Evolutionary conservation across 2,329 filamentous ascomycete species (phyloP).

Genomic region (Trichoderma oligosporum): DNA sequence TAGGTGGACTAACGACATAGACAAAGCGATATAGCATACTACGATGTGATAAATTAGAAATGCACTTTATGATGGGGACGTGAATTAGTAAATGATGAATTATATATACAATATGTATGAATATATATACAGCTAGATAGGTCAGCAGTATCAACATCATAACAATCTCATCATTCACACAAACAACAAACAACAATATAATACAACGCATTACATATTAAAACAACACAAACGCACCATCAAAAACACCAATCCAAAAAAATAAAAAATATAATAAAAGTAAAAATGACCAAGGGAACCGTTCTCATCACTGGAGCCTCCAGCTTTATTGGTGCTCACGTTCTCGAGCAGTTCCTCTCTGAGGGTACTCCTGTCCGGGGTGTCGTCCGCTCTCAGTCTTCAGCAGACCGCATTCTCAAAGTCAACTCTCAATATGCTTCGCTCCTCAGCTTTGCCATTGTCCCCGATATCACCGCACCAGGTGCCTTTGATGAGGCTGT

Average conservation of each 20-base stretch:
- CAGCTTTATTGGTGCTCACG: slow-evolving; percentile 6
- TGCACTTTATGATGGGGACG: no score
- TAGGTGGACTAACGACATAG: no score
- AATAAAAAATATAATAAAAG: neutral
- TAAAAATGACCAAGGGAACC: neutral
- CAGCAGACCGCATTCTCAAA: slow-evolving; percentile 4
- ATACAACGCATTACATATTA: no score
- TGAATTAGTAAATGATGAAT: no score
- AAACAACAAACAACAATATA: no score
- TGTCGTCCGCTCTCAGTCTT: slow-evolving; percentile 14
- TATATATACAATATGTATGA: no score
- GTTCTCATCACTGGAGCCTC: slow-evolving; percentile 9
- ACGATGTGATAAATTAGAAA: no score
- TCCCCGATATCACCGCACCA: neutral
- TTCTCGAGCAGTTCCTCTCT: slow-evolving; percentile 9
- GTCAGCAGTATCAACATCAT: no score
- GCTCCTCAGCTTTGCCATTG: slow-evolving; percentile 3
- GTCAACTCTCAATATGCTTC: slow-evolving; percentile 1
- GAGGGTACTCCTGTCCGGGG: slow-evolving; percentile 6
- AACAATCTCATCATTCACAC: no score
- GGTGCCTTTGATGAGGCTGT: slow-evolving; percentile 6
- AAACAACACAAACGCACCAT: no score
- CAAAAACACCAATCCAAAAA: neutral
- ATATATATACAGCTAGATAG: no score
- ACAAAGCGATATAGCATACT: no score